Conservation (phyloP, 805 yeast genomes). For the Cyberlindnera xylosilytica region DNA sequence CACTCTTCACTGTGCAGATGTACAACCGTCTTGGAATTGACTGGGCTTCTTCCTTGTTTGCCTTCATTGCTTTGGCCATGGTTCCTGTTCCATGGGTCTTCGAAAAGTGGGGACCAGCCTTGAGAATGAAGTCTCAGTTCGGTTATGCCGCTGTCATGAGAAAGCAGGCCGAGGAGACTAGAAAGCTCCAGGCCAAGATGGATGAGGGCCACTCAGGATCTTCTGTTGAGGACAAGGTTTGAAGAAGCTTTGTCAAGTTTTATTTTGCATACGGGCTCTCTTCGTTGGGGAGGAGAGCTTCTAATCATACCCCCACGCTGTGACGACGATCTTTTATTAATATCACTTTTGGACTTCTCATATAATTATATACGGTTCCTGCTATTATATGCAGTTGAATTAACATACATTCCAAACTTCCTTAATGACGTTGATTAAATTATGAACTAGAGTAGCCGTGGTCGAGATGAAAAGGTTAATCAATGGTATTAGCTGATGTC, state of each 20-base stretch:
- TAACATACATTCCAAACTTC: no score
- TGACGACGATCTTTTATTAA: background rate
- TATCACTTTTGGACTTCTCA: background rate
- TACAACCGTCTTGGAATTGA: conserved; percentile 63
- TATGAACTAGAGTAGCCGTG: no score
- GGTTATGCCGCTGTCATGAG: conserved; percentile 54
- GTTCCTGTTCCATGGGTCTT: conserved; percentile 75
- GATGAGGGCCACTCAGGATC: conserved; percentile 12
- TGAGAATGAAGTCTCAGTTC: conserved; percentile 56
- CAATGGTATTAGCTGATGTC: no score
- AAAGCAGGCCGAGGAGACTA: conserved; percentile 35
- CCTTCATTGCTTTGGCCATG: conserved; percentile 63
- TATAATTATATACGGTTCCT: background rate
- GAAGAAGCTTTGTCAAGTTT: background rate
- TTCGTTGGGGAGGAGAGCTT: no score
- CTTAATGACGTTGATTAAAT: no score
- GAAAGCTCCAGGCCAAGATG: conserved; percentile 12
- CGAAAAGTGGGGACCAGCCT: conserved; percentile 50
- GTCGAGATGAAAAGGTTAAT: no score
- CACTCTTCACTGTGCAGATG: conserved; percentile 85
- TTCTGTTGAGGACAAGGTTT: conserved; percentile 9
- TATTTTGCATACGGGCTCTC: background rate
- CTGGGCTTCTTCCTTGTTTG: conserved; percentile 76
- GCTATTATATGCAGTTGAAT: no score
- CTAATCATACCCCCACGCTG: no score